Base-by-base conservation (phyloP, 306 rosid species). In the Prunus armeniaca region DNA sequence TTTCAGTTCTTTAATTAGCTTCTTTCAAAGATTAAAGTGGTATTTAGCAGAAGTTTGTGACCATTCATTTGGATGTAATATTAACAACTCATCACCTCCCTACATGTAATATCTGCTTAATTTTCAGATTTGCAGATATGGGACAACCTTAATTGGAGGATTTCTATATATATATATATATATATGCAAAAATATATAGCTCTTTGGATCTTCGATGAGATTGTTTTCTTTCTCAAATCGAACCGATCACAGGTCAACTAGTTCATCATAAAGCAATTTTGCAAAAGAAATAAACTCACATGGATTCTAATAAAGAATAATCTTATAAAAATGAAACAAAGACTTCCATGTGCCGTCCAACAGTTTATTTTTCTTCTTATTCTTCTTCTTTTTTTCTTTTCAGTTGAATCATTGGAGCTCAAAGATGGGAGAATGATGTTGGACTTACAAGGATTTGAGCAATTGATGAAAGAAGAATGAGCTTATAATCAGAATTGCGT, bases 331-430 rank as follows among this genome's bases (percentile, higher is more conserved):
- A 52, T 17, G 57, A n/a, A 18, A 52, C 20, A 52, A 51, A 51
- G 57, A 18, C 27, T 57, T 7, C 2, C 63, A 57, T 22, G 11
- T 20, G 13, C 28, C 12, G 22, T 10, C 5, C 24, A 11, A 25
- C 65, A 14, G 12, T 28, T 28, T 30, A 64, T 41, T 12, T 25
- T 45, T 24, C 68, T 17, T 58, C 62, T 43, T 28, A 2, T 12
- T 34, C 6, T n/a, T 5, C 19, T 51, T 38, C 7, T 20, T 9
- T 4, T 43, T 57, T 22, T 1, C 4, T 2, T 60, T 43, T 25
- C 77, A 73, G 77, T 15, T 45, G 47, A 52, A 65, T 50, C 58
- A n/a, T 65, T 45, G 72, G 68, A 74, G 70, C 60, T 50, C 62
- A 38, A 34, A 45, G 76, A 38, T 62, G 61, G 80, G 69, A 79